Evolutionary conservation across 2,329 filamentous ascomycete genomes (phyloP), one percentile per base, ranked within the genome.

Genomic region (Talaromyces verruculosus): DNA sequence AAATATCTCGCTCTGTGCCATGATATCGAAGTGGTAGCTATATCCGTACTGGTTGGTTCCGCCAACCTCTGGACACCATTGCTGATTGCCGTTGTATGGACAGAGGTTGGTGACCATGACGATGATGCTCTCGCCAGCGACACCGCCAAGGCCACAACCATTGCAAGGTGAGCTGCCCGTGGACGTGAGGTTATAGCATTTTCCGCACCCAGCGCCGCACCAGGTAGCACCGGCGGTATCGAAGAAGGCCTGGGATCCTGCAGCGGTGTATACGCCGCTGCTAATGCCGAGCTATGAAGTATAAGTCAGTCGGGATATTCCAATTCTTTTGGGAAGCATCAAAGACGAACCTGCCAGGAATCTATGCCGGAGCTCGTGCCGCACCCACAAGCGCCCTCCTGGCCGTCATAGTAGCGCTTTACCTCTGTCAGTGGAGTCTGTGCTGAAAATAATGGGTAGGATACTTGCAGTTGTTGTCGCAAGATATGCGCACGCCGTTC

Each of bases 21-120:
- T 76, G 64, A 79, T 77, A 68, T 78, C 76, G 63, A 78, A 79
- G 69, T 77, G 75, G 62, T 77, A 77, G 57, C 67, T 68, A 66
- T 73, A 78, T 2, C 76, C 75, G 65, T 77, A 78, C 2, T 73
- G 39, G 61, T 78, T 78, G 4, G 67, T 72, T 19, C 62, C 69
- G 17, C 72, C 74, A 7, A 71, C 67, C 19, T 61, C 47, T 5
- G 76, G 73, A 66, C 77, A 79, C 77, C 77, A 79, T 67, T 72
- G 67, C 58, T 71, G 69, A 55, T 78, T 79, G 10, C 77, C 74
- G 47, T 69, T 71, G 66, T 76, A 70, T 1, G 77, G 77, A 63
- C 77, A 79, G 5, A 78, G 70, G 63, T 79, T 78, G 22, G 75
- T 77, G 5, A 77, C 72, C 72, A 72, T 72, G 33, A 73, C 71